Base-by-base conservation (phyloP, 352 stramenopile species). In the Pythium utonaiense region DNA sequence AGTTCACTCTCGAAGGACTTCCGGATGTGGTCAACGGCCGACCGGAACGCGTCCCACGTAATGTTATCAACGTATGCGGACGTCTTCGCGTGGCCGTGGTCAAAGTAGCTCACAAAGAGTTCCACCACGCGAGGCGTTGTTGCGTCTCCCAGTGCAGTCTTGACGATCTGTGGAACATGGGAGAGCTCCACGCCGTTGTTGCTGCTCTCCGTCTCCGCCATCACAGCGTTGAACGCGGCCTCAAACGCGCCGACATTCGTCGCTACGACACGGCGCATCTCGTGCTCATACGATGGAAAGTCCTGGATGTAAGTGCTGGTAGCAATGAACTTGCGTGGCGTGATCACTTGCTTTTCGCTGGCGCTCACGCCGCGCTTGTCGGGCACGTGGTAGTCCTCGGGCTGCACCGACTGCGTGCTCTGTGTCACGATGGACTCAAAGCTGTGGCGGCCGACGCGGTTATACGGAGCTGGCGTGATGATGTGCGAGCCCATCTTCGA, bases 401-500 rank as follows among this genome's bases (percentile, higher is more conserved):
- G 74, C 44, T 83, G 60, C 7, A 89, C 80, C 13, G 51, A 30
- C 33, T 78, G 66, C 22, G 60, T 70, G 53, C 57, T 78, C 54
- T 82, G 73, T 57, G 72, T 71, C 21, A 60, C 69, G 27, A 85
- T 65, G 9, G 79, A 88, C 53, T 88, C 77, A 53, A 83, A 82
- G 25, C 74, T 56, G 55, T 83, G 62, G 2, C 67, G 69, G 0
- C 75, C 82, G 17, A 89, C 67, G 19, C 80, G 77, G 41, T 91
- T 91, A 47, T 80, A 74, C 38, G 72, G 73, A 16, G 74, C 66
- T 1, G 75, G 67, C 25, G 73, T 78, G 36, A 91, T 75, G 60
- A 91, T 93, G 50, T 62, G 68, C n/a, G 74, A 85, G 16, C 75
- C 79, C 74, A 91, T 92, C 21, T 74, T 72, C 17, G 80, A 90